Evolutionary conservation across 2,329 filamentous ascomycete genomes (phyloP).

Genomic region (Aspergillus spinulosporus): DNA sequence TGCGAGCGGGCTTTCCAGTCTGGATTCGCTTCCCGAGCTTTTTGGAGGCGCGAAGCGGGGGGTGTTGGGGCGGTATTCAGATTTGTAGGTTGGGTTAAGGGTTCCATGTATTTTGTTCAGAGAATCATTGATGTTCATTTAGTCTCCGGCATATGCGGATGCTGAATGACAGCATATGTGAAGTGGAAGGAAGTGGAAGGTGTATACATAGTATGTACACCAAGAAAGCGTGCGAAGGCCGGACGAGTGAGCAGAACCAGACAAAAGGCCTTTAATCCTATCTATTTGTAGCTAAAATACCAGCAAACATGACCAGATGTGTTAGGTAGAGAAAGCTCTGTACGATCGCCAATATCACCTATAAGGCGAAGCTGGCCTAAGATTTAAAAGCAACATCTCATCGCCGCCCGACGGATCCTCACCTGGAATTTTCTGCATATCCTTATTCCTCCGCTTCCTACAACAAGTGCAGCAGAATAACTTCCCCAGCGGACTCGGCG

Average conservation of each 20-base stretch:
- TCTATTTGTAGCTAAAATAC: no score
- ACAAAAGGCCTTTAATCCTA: no score
- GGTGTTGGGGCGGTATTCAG: neutral
- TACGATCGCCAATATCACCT: neutral
- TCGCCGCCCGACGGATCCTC: neutral
- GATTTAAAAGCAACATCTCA: neutral
- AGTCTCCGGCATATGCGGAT: no score
- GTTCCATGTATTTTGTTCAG: no score
- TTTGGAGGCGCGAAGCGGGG: neutral
- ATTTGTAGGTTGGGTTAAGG: neutral
- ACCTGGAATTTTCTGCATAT: neutral
- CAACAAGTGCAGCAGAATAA: conserved; percentile 1
- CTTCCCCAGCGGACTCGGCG: conserved; percentile 18
- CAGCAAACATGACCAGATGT: no score
- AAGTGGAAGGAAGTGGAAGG: no score
- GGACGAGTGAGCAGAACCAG: no score
- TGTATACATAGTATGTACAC: no score
- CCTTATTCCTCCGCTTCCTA: neutral
- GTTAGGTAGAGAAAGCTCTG: neutral
- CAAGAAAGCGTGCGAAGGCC: no score
- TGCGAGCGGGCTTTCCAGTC: neutral
- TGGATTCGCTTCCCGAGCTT: neutral
- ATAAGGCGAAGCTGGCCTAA: neutral
- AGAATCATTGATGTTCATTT: no score
- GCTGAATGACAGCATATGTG: no score